Percentiles rank a stretch among this genome's conserved stretches.
These are phyloP conservation scores for Vitis cinerea DNA, from an alignment of 164 flowering plant species.

Conservation along the genomic window DNA sequence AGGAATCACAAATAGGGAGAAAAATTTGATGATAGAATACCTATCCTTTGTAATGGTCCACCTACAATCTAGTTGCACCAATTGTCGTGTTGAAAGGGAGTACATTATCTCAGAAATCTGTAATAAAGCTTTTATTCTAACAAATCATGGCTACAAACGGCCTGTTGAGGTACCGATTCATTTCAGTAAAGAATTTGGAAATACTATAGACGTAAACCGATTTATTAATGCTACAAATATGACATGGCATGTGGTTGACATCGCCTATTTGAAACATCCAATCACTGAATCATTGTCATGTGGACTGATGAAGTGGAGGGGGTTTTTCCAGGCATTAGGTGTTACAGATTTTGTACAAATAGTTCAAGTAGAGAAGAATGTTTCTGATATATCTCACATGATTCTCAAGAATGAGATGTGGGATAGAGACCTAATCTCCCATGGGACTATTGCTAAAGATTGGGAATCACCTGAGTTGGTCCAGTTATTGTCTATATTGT, in stretches of 20 bases:
- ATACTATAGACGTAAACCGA: slow-evolving; percentile 49
- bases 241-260: slow-evolving; percentile 76
- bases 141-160: slow-evolving; percentile 70
- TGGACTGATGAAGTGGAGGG: slow-evolving; percentile 63
- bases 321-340: slow-evolving; percentile 70
- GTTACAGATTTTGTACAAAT: slow-evolving; percentile 83
- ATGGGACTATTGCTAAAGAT: slow-evolving; percentile 46
- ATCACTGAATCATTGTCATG: slow-evolving; percentile 32
- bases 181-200: slow-evolving; percentile 70
- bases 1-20: slow-evolving; percentile 20
- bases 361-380: slow-evolving; percentile 46
- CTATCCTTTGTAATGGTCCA: slow-evolving; percentile 78
- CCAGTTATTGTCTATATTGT: slow-evolving; percentile 45
- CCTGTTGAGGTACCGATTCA: slow-evolving; percentile 64
- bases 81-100: slow-evolving; percentile 56
- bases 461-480: slow-evolving; percentile 86
- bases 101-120: slow-evolving; percentile 56
- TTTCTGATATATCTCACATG: slow-evolving; percentile 33
- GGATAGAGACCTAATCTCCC: slow-evolving; percentile 28
- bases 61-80: slow-evolving; percentile 61
- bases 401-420: slow-evolving; percentile 18
- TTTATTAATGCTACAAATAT: slow-evolving; percentile 37
- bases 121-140: slow-evolving; percentile 58
- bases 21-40: slow-evolving; percentile 65
- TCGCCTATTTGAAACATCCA: slow-evolving; percentile 64